A percentile compares a stretch with the other conserved stretches of the same genome.
These are phyloP conservation scores for Aspergillus melleus DNA, from an alignment of 2,329 filamentous ascomycete genomes.

Conservation along the genomic window DNA sequence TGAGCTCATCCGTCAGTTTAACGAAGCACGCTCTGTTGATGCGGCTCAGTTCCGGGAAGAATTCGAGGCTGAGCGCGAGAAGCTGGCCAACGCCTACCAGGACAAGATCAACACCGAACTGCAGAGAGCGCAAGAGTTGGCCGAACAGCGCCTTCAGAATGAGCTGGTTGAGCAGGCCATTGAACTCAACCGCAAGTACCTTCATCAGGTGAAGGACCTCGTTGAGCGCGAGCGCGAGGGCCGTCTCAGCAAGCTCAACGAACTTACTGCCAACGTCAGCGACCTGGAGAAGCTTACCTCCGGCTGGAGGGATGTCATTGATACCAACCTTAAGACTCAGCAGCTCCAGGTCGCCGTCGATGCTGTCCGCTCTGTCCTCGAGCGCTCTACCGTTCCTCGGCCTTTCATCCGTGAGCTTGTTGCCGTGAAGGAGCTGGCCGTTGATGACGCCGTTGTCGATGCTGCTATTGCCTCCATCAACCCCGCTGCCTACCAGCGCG, in stretches of 20 bases:
- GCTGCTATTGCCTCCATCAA: constrained; percentile 97
- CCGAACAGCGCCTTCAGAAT: constrained; percentile 81
- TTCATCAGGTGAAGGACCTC: constrained; percentile 71
- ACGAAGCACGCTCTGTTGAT: constrained; percentile 77
- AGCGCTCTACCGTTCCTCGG: constrained; percentile 69
- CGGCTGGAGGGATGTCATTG: constrained; percentile 88
- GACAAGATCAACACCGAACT: constrained; percentile 76
- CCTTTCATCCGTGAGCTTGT: constrained; percentile 93
- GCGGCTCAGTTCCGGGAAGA: constrained; percentile 82
- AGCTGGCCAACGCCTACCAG: constrained; percentile 74
- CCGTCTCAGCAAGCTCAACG: constrained; percentile 79
- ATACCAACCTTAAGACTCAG: constrained; percentile 88
- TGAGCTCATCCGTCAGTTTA: constrained; percentile 84
- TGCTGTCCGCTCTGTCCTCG: constrained; percentile 80
- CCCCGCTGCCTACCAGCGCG: constrained; percentile 87
- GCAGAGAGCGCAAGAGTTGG: constrained; percentile 74
- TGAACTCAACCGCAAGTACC: constrained; percentile 80
- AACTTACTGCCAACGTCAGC: constrained; percentile 73
- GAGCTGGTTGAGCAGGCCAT: constrained; percentile 88
- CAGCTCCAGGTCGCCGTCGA: constrained; percentile 96
- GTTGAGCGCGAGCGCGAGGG: constrained; percentile 88
- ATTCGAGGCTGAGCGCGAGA: constrained; percentile 83
- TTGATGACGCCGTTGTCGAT: constrained; percentile 80
- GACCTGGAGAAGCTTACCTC: constrained; percentile 85
- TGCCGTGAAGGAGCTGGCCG: constrained; percentile 87